A percentile compares a stretch with the other conserved stretches of the same genome.
Conservation (phyloP, 768 basidiomycete genomes). For the Amylocystis lapponica region DNA sequence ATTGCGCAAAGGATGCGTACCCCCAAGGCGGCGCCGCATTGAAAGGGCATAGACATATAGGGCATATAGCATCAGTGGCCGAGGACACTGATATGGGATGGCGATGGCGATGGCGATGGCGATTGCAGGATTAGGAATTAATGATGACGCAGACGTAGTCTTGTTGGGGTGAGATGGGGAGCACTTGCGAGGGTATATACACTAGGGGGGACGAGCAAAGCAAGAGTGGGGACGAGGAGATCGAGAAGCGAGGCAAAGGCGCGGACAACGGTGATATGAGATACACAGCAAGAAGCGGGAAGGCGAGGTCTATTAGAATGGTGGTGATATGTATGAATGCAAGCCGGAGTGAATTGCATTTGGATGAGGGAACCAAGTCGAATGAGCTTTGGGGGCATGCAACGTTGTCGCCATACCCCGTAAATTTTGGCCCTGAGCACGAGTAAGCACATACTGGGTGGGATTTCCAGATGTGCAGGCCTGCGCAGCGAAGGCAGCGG, state of each 20-base stretch:
- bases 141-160: neutral
- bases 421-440: too few species aligned
- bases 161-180: neutral
- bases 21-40: neutral
- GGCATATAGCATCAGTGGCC: neutral
- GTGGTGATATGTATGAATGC: neutral
- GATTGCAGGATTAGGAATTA: neutral
- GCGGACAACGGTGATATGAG: neutral
- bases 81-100: neutral
- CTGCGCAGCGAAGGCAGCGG: too few species aligned
- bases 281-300: neutral
- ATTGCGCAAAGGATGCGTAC: neutral
- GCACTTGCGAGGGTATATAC: neutral
- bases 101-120: neutral
- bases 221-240: neutral
- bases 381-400: too few species aligned
- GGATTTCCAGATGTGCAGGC: too few species aligned
- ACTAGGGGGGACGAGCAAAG: neutral
- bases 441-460: too few species aligned
- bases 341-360: too few species aligned
- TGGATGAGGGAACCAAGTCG: too few species aligned
- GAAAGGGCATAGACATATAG: neutral
- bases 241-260: neutral
- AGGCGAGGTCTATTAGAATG: neutral
- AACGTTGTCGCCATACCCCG: too few species aligned